Evolutionary conservation across 257 asterid genomes (phyloP).

Genomic region (Solanum acaule): DNA sequence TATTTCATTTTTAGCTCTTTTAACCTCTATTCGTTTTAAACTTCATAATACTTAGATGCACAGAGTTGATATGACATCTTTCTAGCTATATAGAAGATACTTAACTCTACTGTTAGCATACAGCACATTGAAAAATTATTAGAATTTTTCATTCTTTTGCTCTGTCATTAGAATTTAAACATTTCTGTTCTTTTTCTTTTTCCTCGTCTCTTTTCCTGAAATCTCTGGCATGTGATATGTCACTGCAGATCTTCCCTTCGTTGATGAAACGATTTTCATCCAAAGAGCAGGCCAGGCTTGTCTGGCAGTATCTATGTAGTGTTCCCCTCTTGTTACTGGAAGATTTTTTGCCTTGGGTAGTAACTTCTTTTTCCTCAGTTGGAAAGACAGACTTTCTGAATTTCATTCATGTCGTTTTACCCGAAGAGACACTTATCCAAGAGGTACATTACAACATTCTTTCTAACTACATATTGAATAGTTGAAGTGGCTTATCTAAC

Average conservation of each 20-base stretch:
- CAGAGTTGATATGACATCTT: not conserved
- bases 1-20: not conserved
- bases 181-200: not conserved
- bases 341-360: conserved; percentile 73
- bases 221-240: not conserved
- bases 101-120: not conserved
- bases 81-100: not conserved
- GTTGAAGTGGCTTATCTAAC: conserved; percentile 15
- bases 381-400: conserved; percentile 38
- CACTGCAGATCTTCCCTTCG: conserved; percentile 68
- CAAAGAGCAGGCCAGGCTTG: conserved; percentile 65
- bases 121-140: not conserved
- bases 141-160: not conserved
- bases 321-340: conserved; percentile 63
- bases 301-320: conserved; percentile 77
- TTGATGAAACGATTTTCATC: conserved; percentile 41
- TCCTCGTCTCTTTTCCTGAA: not conserved
- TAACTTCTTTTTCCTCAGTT: conserved; percentile 37
- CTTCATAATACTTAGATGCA: not conserved
- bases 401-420: conserved; percentile 49
- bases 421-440: conserved; percentile 59
- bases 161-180: not conserved
- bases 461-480: not conserved
- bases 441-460: conserved; percentile 41
- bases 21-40: not conserved